Evolutionary conservation across 2,329 filamentous ascomycete species (phyloP).

Genomic region (Pseudofabraea citricarpa): DNA sequence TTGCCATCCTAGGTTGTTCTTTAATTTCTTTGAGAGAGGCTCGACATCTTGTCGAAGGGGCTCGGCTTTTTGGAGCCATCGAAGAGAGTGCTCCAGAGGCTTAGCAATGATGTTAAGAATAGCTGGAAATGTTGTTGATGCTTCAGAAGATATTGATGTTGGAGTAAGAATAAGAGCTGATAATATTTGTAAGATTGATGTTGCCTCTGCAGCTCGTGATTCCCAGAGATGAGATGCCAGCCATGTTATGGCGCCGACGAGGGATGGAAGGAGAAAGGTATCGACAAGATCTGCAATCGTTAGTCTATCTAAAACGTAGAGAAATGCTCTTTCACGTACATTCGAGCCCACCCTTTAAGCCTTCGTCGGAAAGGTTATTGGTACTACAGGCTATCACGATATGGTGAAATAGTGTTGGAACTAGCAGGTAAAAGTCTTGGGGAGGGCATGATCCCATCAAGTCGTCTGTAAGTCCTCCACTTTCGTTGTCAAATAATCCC

Average conservation of each 20-base stretch:
- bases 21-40: constrained; percentile 61
- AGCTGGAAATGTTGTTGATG: constrained; percentile 61
- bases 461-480: constrained; percentile 70
- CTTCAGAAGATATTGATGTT: constrained; percentile 63
- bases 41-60: constrained; percentile 66
- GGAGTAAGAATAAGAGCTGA: constrained; percentile 64
- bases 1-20: constrained; percentile 50
- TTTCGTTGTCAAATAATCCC: constrained; percentile 71
- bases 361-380: constrained; percentile 62
- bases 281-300: constrained; percentile 61
- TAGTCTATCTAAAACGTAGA: constrained; percentile 12
- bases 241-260: constrained; percentile 70
- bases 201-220: constrained; percentile 53
- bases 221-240: constrained; percentile 67
- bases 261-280: constrained; percentile 73
- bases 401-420: constrained; percentile 72
- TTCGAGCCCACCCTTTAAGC: constrained; percentile 70
- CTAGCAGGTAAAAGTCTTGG: constrained; percentile 75
- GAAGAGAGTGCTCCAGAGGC: constrained; percentile 62
- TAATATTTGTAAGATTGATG: constrained; percentile 66
- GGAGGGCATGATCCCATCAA: constrained; percentile 78
- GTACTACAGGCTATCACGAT: constrained; percentile 66
- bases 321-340: constrained; percentile 44
- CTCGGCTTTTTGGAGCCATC: constrained; percentile 60
- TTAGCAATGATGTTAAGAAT: constrained; percentile 69